phyloP scores from a whole-genome alignment of 1,284 basidiomycete genomes.

The Tylopilus sp. region DNA sequence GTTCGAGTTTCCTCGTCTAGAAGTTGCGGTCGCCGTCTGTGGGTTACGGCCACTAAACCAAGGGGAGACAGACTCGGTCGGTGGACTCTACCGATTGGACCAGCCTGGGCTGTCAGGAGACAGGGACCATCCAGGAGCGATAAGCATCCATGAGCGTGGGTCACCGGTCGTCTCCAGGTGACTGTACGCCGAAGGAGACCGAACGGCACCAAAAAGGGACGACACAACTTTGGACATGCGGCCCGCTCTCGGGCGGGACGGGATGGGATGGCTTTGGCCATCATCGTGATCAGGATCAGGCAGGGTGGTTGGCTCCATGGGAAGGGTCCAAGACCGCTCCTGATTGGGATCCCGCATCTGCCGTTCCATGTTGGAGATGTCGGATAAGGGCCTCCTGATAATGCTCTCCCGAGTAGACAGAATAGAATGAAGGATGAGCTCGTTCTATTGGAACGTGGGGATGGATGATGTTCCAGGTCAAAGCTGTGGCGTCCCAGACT shows the following conservation, averaged over 20 bases:
- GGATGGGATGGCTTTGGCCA: neutral
- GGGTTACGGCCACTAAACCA: slow-evolving; percentile 20
- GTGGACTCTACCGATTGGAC: slow-evolving; percentile 3
- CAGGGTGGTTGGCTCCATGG: neutral
- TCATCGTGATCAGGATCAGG: slow-evolving; percentile 1
- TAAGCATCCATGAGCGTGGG: slow-evolving; percentile 19
- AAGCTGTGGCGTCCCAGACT: neutral
- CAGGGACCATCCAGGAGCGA: slow-evolving; percentile 8
- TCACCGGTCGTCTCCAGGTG: neutral
- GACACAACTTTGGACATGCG: neutral
- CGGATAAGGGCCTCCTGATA: slow-evolving; percentile 2
- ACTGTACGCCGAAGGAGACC: slow-evolving; percentile 14
- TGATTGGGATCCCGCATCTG: slow-evolving; percentile 2
- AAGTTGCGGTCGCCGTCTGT: slow-evolving; percentile 1
- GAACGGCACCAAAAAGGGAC: slow-evolving; percentile 1
- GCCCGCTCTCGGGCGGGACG: neutral
- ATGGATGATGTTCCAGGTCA: no score
- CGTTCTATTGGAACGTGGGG: slow-evolving; percentile 5
- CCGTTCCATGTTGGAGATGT: no score
- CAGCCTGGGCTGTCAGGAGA: slow-evolving; percentile 1
- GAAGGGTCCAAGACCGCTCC: neutral
- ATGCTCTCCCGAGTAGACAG: no score
- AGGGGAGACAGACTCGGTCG: neutral
- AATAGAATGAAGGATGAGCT: no score
- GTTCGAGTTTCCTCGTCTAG: neutral